These are phyloP conservation scores for Discostella pseudostelligera DNA, from an alignment of 108 stramenopile species.

Conservation along the genomic window DNA sequence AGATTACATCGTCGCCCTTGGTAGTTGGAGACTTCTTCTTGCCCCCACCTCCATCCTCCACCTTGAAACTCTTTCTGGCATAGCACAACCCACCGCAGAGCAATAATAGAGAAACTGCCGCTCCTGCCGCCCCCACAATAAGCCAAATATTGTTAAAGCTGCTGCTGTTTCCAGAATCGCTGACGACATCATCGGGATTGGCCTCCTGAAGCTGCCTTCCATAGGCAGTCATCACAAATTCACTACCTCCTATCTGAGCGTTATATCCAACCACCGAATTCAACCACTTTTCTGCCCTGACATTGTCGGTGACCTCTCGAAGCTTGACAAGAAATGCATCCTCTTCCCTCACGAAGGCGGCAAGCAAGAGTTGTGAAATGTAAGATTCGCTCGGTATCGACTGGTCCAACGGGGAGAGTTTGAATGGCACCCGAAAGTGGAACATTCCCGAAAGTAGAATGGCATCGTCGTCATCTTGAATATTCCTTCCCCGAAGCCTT, in stretches of 20 bases:
- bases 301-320: background rate
- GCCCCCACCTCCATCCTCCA: background rate
- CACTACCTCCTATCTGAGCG: background rate
- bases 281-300: background rate
- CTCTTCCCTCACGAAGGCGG: background rate
- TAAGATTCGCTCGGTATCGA: background rate
- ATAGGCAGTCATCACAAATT: background rate
- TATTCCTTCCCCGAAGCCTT: background rate
- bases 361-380: background rate
- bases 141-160: conserved; percentile 22
- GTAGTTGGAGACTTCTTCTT: background rate
- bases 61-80: conserved; percentile 17
- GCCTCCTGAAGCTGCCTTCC: background rate
- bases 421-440: background rate
- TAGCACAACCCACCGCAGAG: conserved; percentile 30
- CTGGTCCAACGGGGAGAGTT: background rate
- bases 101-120: conserved; percentile 21
- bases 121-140: conserved; percentile 31
- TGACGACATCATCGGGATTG: background rate
- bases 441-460: background rate
- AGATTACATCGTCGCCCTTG: background rate
- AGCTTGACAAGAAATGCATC: background rate
- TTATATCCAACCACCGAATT: background rate
- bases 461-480: background rate
- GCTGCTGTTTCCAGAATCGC: background rate